These are phyloP conservation scores for Stenocarpella maydis DNA, from an alignment of 2,329 filamentous ascomycete species.

Conservation along the genomic window DNA sequence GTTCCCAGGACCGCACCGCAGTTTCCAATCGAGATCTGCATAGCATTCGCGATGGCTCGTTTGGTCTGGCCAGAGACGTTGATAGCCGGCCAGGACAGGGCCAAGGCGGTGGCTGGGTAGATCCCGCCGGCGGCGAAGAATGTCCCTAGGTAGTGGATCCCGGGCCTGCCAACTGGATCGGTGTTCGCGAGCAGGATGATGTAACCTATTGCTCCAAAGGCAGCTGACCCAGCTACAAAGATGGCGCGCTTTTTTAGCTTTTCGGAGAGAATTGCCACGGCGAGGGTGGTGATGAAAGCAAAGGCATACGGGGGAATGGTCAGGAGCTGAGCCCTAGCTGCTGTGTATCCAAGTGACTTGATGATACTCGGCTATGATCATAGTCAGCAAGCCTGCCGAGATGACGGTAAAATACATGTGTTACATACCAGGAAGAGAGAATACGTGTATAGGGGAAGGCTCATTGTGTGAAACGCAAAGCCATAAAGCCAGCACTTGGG, in stretches of 20 bases:
- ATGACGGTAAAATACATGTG: accelerated
- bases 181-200: conserved; percentile 64
- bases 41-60: conserved; percentile 71
- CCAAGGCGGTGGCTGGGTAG: conserved; percentile 70
- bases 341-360: conserved; percentile 60
- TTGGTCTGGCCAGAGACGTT: conserved; percentile 78
- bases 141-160: conserved; percentile 67
- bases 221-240: conserved; percentile 67
- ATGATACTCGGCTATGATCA: conserved; percentile 59
- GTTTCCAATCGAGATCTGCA: conserved; percentile 78
- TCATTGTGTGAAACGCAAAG: conserved; percentile 76
- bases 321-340: conserved; percentile 63
- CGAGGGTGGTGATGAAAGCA: conserved; percentile 66
- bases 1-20: conserved; percentile 74
- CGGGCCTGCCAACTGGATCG: conserved; percentile 55
- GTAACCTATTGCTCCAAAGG: conserved; percentile 69
- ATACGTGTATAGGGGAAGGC: conserved; percentile 65
- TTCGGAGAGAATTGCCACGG: conserved; percentile 68
- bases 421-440: conserved; percentile 60
- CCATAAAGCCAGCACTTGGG: conserved; percentile 79
- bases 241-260: conserved; percentile 63
- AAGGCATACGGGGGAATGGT: conserved; percentile 72
- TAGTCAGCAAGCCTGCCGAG: not conserved
- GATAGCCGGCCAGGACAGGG: conserved; percentile 75
- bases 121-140: conserved; percentile 73